Base-by-base conservation (phyloP, 2,329 filamentous ascomycete species). In the Sporothrix brunneoviolacea region DNA sequence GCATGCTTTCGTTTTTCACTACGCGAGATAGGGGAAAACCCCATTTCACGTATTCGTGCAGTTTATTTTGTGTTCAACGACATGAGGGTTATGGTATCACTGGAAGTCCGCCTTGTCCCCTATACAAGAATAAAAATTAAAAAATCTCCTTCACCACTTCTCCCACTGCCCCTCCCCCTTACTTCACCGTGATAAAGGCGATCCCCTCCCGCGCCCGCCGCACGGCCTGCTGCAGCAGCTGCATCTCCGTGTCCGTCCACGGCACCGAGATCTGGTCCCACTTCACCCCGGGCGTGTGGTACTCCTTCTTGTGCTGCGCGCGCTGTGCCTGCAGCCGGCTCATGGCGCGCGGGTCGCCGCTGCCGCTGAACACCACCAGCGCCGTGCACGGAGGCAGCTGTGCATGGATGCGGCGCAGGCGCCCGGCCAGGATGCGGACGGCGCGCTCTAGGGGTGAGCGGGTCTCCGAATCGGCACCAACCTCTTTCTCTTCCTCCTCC, bases 291-390 rank as follows among this genome's bases (percentile, higher is more conserved):
- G 76, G 76, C 8, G 74, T 76, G 63, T 82, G 80, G 63, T 82
- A 85, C 64, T 86, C 82, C 58, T 73, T 74, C 62, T 76, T 79
- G 70, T 77, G 83, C 63, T 77, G 74, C 7, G 72, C 62, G 45
- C 84, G 77, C 70, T 82, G 69, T 19, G 73, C 72, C 68, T 83
- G 79, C 57, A 85, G 67, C 36, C 73, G 70, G 53, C 74, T 75
- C 80, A 85, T 83, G 59, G 80, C 76, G 30, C 81, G 75, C n/a
- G 82, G 82, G 59, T 86, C 80, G 35, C 83, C 83, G 6, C 78
- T 83, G 55, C 83, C 83, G 57, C 77, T 82, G 65, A 82, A 81
- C 30, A 86, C 67, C 40, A 86, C 72, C 50, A 86, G 72, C 3
- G 74, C 82, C 1, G 83, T 84, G 62, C 82, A 85, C 8, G 79